These are phyloP conservation scores for Babesia bovis DNA, from an alignment of 169 alveolate genomes.

Conservation along the genomic window DNA sequence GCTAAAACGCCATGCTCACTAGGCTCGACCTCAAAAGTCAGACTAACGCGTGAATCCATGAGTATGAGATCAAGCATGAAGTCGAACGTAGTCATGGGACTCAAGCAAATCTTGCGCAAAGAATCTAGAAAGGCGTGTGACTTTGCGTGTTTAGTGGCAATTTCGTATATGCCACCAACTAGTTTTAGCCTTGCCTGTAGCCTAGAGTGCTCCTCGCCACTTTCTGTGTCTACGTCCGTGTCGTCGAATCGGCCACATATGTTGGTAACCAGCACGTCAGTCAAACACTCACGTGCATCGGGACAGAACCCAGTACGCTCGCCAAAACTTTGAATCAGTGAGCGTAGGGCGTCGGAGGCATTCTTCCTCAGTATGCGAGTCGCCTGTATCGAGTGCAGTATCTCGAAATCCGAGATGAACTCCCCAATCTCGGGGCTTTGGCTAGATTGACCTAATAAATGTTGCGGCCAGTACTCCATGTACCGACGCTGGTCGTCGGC, in stretches of 20 bases:
- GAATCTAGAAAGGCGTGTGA: slow-evolving; percentile 31
- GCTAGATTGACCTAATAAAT: slow-evolving; percentile 32
- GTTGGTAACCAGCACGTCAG: slow-evolving; percentile 53
- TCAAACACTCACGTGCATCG: slow-evolving; percentile 50
- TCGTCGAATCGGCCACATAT: slow-evolving; percentile 39
- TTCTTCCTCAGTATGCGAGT: slow-evolving; percentile 47
- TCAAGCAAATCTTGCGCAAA: slow-evolving; percentile 47
- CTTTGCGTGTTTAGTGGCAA: slow-evolving; percentile 58
- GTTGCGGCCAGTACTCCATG: slow-evolving; percentile 71
- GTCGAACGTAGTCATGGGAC: slow-evolving; percentile 37
- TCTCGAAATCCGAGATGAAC: slow-evolving; percentile 61
- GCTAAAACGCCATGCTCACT: slow-evolving; percentile 1
- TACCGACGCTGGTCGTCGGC: slow-evolving; percentile 40
- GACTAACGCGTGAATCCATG: slow-evolving; percentile 28
- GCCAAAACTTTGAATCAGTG: slow-evolving; percentile 37
- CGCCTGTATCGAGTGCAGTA: slow-evolving; percentile 55
- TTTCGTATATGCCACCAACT: slow-evolving; percentile 66
- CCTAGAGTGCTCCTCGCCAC: slow-evolving; percentile 28
- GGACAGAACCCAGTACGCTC: slow-evolving; percentile 4
- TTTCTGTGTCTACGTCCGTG: slow-evolving; percentile 2
- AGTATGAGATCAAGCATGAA: slow-evolving; percentile 44
- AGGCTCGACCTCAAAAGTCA: slow-evolving; percentile 37
- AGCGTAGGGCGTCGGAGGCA: slow-evolving; percentile 48
- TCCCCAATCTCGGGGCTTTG: slow-evolving; percentile 26
- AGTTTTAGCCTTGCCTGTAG: slow-evolving; percentile 43